Evolutionary conservation across 2,329 filamentous ascomycete species (phyloP), one percentile per base, ranked within the genome.

Genomic region (Pezicula rhizophila): DNA sequence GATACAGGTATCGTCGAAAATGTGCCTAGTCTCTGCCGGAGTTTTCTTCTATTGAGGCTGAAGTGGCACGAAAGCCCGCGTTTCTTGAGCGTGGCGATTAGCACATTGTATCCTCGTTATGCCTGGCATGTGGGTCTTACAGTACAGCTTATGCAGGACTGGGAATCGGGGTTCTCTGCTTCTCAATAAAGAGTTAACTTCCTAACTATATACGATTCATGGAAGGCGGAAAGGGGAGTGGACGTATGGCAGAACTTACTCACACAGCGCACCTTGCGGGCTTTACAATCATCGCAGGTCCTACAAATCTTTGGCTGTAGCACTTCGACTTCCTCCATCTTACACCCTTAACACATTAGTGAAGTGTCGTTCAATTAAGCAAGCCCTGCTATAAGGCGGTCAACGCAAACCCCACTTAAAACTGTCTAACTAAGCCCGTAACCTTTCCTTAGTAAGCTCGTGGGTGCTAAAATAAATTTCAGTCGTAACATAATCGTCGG

Each of bases 181-280:
- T 20, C 44, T 38, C 1, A n/a, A n/a, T n/a, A n/a, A 18, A 37
- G 10, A 42, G 42, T 26, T 14, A 31, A 17, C 10, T 10, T 39
- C 15, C 11, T 39, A 39, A 15, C 11, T 15, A 34, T 34, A 34
- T 34, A 8, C 8, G 15, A n/a, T n/a, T n/a, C 37, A 10, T 10
- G 10, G 8, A 37, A 15, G 12, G 15, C 12, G n/a, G 37, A 31
- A 34, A 35, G 7, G 7, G n/a, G 42, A 6, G 48, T 25, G 48
- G 44, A n/a, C 35, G 26, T 37, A 42, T 42, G 45, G 42, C 8
- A 31, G 18, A 25, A 54, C 62, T 45, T 59, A 70, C 68, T 63
- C 17, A 62, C 60, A 52, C 68, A 71, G 45, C 68, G 66, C 17
- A 70, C 68, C 53, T 71, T 71, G 37, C 68, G 65, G n/a, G 56